Evolutionary conservation across 495 filamentous ascomycete genomes (phyloP).

Genomic region (Penicillium dipodomyicola): DNA sequence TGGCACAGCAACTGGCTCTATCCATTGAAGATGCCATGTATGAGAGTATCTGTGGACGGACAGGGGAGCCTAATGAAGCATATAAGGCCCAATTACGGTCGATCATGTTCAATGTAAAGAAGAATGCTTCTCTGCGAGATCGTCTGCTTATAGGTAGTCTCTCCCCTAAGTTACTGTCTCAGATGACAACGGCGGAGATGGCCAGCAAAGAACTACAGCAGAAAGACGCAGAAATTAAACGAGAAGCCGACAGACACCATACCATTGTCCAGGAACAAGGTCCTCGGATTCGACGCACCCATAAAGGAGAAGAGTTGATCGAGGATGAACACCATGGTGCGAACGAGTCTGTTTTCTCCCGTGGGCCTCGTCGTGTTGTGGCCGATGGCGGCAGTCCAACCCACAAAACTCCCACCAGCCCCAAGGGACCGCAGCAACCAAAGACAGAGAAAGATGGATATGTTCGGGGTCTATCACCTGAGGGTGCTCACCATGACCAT

Average conservation of each 20-base stretch:
- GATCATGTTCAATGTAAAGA: conserved; percentile 79
- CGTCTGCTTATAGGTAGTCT: conserved; percentile 69
- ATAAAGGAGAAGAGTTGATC: conserved; percentile 92
- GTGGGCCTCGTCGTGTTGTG: conserved; percentile 36
- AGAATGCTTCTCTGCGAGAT: conserved; percentile 73
- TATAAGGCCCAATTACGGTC: conserved; percentile 61
- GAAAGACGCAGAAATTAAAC: conserved; percentile 68
- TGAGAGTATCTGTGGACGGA: conserved; percentile 50
- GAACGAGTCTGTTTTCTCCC: conserved; percentile 51
- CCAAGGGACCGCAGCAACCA: conserved; percentile 25
- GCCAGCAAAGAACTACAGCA: conserved; percentile 85
- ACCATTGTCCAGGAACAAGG: conserved; percentile 79
- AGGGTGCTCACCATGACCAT: conserved; percentile 38
- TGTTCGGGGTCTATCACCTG: conserved; percentile 34
- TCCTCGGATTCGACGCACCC: conserved; percentile 82
- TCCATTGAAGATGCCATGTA: conserved; percentile 73
- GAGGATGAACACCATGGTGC: conserved; percentile 59
- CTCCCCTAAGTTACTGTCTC: conserved; percentile 67
- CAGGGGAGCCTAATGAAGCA: conserved; percentile 48
- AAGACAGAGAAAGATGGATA: conserved; percentile 28
- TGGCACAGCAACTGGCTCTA: conserved; percentile 58
- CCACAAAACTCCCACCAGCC: conserved; percentile 36
- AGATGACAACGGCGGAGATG: conserved; percentile 85
- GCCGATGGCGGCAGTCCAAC: conserved; percentile 39
- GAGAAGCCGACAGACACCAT: conserved; percentile 82